Percentiles rank a stretch among this genome's conserved stretches.
Conservation (phyloP, 148 eudicot species). For the Chenopodium formosanum region DNA sequence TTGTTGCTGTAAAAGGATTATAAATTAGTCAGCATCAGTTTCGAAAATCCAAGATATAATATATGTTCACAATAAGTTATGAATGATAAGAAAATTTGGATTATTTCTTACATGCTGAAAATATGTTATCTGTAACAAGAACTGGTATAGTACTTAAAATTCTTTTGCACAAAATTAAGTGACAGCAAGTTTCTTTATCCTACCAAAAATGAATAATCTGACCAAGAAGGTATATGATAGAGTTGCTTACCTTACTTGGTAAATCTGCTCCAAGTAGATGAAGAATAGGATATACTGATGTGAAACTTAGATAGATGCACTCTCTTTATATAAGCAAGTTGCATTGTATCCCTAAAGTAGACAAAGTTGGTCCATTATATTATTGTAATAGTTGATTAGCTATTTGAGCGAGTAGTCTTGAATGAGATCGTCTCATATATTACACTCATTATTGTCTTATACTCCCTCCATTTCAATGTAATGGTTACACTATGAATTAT, state of each 20-base stretch:
- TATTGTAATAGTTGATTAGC: background rate
- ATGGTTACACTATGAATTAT: too few relatives aligned
- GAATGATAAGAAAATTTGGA: too few relatives aligned
- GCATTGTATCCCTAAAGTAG: background rate
- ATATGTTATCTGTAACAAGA: background rate
- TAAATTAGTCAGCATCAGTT: background rate
- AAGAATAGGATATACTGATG: background rate
- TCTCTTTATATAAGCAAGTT: conserved; percentile 21
- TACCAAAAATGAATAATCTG: too few relatives aligned
- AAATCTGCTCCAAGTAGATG: background rate
- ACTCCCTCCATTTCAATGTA: too few relatives aligned
- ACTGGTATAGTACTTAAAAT: background rate
- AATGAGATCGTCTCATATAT: background rate
- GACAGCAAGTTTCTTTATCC: too few relatives aligned
- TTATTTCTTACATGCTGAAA: too few relatives aligned
- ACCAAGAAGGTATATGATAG: background rate
- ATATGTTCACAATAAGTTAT: too few relatives aligned
- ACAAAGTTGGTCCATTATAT: background rate
- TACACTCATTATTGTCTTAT: too few relatives aligned
- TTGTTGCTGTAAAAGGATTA: background rate
- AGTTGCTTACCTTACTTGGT: conserved; percentile 19
- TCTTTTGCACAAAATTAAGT: too few relatives aligned
- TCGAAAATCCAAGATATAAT: background rate
- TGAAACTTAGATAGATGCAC: background rate
- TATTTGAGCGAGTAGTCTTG: background rate